These are phyloP conservation scores for Suhomyces choctaworum DNA, from an alignment of 1,139 yeast genomes.

Conservation along the genomic window DNA sequence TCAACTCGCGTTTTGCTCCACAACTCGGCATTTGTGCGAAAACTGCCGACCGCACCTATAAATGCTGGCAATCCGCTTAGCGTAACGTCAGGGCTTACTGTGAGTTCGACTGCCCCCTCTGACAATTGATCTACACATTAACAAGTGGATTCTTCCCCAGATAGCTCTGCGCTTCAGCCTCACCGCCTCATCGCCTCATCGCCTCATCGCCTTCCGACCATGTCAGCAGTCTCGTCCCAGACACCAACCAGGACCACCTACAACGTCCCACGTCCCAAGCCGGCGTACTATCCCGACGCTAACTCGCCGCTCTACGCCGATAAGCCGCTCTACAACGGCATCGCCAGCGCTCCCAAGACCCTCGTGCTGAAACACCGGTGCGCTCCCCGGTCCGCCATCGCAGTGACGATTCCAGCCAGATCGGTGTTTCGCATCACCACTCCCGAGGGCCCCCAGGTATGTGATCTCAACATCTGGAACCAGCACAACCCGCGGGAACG, in stretches of 20 bases:
- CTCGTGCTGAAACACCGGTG: constrained; percentile 40
- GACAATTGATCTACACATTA: too few relatives aligned
- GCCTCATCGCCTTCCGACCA: not conserved
- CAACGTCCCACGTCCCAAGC: constrained; percentile 48
- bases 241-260: constrained; percentile 39
- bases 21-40: too few relatives aligned
- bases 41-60: too few relatives aligned
- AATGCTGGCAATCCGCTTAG: too few relatives aligned
- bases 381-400: constrained; percentile 57
- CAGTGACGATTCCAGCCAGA: constrained; percentile 62
- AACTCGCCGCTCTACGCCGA: constrained; percentile 56
- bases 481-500: constrained; percentile 60
- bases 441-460: constrained; percentile 71
- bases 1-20: too few relatives aligned
- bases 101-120: too few relatives aligned
- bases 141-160: too few relatives aligned
- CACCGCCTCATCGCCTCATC: too few relatives aligned
- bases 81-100: too few relatives aligned
- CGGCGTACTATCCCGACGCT: constrained; percentile 60
- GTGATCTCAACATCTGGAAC: constrained; percentile 68
- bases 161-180: too few relatives aligned
- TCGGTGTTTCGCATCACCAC: constrained; percentile 59
- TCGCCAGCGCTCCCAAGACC: constrained; percentile 44
- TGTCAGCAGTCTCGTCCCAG: constrained; percentile 28
- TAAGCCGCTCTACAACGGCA: constrained; percentile 43